A percentile compares a stretch with the other conserved stretches of the same genome.
These are phyloP conservation scores for Zygosaccharomyces gambellarensis DNA, from an alignment of 805 yeast genomes.

Conservation along the genomic window DNA sequence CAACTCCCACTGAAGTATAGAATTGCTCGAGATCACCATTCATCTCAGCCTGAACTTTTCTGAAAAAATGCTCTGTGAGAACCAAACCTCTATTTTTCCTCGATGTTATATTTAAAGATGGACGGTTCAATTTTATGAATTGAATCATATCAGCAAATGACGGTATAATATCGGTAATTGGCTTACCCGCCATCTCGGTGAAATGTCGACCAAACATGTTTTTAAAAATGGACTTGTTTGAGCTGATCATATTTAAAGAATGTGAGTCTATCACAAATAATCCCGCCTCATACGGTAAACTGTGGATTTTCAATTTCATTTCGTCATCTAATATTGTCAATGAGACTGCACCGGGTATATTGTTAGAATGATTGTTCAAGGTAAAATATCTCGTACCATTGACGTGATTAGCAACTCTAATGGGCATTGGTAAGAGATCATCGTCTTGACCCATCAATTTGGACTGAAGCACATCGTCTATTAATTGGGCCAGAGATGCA, in stretches of 20 bases:
- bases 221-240: constrained; percentile 72
- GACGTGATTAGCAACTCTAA: constrained; percentile 41
- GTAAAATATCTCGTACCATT: constrained; percentile 65
- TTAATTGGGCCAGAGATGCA: constrained; percentile 25
- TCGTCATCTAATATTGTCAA: constrained; percentile 50
- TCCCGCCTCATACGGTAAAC: constrained; percentile 85
- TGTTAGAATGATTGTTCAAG: constrained; percentile 40
- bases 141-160: constrained; percentile 44
- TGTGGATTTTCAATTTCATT: constrained; percentile 59
- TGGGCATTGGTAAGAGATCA: constrained; percentile 31
- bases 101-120: constrained; percentile 35
- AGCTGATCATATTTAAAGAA: constrained; percentile 53
- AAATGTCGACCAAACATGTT: constrained; percentile 70
- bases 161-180: constrained; percentile 59
- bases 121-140: constrained; percentile 34
- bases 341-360: constrained; percentile 70
- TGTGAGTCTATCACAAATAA: constrained; percentile 61
- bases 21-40: constrained; percentile 44
- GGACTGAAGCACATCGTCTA: constrained; percentile 31
- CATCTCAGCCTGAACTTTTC: constrained; percentile 54
- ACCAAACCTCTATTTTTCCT: constrained; percentile 60
- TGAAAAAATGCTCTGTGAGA: constrained; percentile 85
- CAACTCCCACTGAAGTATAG: constrained; percentile 62
- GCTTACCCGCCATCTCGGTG: constrained; percentile 38
- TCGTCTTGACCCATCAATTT: constrained; percentile 23